Evolutionary conservation across 2,329 filamentous ascomycete genomes (phyloP), one percentile per base, ranked within the genome.

Genomic region (Hansfordia pulvinata): DNA sequence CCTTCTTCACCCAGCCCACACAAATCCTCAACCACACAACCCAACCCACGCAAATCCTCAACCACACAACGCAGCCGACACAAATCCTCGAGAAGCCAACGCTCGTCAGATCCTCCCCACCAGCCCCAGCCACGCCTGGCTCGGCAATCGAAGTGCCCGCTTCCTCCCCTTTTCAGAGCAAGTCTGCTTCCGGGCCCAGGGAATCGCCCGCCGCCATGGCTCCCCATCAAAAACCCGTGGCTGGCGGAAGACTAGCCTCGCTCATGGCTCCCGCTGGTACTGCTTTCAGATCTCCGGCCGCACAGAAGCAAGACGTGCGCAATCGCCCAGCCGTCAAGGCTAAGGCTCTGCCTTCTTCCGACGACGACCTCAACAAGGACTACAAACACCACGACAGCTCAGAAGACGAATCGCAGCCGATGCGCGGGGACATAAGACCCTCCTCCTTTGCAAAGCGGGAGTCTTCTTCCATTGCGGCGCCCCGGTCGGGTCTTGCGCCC

Each of bases 261-360:
- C 54, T 70, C 23, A 78, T 92, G 59, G 80, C 82, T 19, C 81
- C 84, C 16, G 67, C 74, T 23, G 80, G 84, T 6, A 92, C 84
- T 1, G 51, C 63, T 8, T 88, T 80, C 42, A 66, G 69, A 35
- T 59, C 69, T 20, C 63, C 46, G 4, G 37, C 39, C 4, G 44
- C 50, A 16, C 37, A 32, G 13, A 34, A 39, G 18, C 28, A 42
- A 12, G 33, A 36, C 26, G 30, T 38, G 13, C 35, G 36, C 27
- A 60, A 56, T 34, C 43, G 50, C 12, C 47, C 56, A 3, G 50
- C 50, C 10, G 39, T 38, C 14, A 41, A 42, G 27, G 47, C 37
- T 10, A 41, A 30, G n/a, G 44, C 43, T 25, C 25, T 46, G 16
- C 37, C 38, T n/a, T 40, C 44, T 26, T 50, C 47, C 6, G 47